Base-by-base conservation (phyloP, 1,139 yeast genomes). In the Saccharomyces hybrid region DNA sequence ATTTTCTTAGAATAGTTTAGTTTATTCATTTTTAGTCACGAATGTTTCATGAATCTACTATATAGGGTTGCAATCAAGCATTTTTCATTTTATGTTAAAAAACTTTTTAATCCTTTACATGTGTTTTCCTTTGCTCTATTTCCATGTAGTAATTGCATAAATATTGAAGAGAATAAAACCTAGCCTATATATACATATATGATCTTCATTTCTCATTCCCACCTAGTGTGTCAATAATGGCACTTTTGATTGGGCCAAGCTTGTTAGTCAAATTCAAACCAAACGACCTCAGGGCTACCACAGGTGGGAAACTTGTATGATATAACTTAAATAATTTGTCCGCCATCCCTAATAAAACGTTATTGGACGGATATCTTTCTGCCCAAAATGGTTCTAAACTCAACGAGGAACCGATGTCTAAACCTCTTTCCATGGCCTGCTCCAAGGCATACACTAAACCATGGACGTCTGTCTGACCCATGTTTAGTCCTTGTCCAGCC, bases 401-500 rank as follows among this genome's bases (percentile, higher is more conserved):
- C 57, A 91, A 73, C 27, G 62, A 49, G 25, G 86, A 79, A 1
- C 98, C 99, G 53, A 93, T 84, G 66, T 95, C 99, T 59, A 88
- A 76, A 0, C 99, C 99, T 48, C 97, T 76, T 34, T 75, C 74
- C 3, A 81, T 73, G 1, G 96, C 96, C 9, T 62, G 74, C 61
- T 88, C 96, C 47, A 93, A 68, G 0, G 95, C 88, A 1, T 70
- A 74, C 1, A 85, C 82, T 47, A 93, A 76, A 2, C 84, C 75
- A 55, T 84, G 84, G 2, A 88, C 97, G 67, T 93, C 99, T 38
- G 86, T 84, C 69, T 91, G 97, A n/a, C 99, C 99, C 96, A 93
- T 90, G 69, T 93, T 93, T 57, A 93, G 79, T 14, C 99, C 99
- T 72, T 95, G 99, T 3, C 99, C 99, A 1, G 98, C 98, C 57